phyloP scores from a whole-genome alignment of 345 rosid species.

The Populus tremula region DNA sequence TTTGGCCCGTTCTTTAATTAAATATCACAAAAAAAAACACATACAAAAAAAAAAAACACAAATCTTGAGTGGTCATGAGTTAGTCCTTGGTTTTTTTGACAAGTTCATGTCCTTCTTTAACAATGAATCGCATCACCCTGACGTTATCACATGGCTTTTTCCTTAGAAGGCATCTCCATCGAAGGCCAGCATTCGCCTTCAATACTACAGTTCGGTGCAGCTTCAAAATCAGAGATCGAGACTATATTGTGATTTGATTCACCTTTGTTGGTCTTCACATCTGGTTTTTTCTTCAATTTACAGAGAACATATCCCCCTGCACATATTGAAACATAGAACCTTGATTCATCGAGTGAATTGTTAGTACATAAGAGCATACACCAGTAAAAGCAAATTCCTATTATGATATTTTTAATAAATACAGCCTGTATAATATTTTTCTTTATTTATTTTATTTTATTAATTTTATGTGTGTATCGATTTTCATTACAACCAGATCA shows the following conservation, averaged over 20 bases:
- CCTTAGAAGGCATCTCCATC: neutral
- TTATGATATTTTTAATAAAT: no score
- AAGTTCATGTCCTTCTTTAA: no score
- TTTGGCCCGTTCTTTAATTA: no score
- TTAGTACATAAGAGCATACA: neutral
- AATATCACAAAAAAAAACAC: no score
- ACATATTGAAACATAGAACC: neutral
- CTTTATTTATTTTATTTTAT: no score
- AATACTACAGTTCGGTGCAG: neutral
- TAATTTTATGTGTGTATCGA: no score
- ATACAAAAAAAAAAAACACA: no score
- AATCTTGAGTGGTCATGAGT: no score
- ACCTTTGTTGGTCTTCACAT: neutral
- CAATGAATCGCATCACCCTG: no score
- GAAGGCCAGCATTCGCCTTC: neutral
- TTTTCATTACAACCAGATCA: no score
- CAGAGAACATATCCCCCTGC: slow-evolving; percentile 30
- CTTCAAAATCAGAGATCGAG: neutral
- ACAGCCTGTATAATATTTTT: no score
- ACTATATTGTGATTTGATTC: neutral
- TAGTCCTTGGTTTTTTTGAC: rapidly evolving
- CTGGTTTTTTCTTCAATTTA: slow-evolving; percentile 27
- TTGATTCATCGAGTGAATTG: neutral
- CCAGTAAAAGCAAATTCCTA: neutral
- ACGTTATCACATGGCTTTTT: no score